A percentile compares a stretch with the other conserved stretches of the same genome.
phyloP scores from a whole-genome alignment of 192 early-diverging fungal species.

The Coemansia sp. region DNA sequence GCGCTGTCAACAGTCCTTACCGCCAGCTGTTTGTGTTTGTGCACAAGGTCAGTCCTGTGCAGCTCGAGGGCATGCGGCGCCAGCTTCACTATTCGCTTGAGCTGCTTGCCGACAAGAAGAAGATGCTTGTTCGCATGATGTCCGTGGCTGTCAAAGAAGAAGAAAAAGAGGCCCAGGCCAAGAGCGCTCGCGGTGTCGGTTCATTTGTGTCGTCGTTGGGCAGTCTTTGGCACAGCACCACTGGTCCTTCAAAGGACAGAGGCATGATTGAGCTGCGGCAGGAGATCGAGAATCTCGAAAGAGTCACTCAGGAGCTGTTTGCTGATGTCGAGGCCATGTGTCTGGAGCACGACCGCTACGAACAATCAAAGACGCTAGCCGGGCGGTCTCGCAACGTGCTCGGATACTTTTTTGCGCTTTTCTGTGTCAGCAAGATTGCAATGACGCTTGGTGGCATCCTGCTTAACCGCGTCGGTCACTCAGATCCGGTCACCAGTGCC shows the following conservation, averaged over 20 bases:
- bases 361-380: slow-evolving; percentile 67
- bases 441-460: slow-evolving; percentile 81
- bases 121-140: slow-evolving; percentile 55
- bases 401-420: slow-evolving; percentile 84
- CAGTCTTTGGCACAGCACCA: slow-evolving; percentile 26
- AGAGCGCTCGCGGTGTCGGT: slow-evolving; percentile 12
- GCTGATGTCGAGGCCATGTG: slow-evolving; percentile 81
- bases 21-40: slow-evolving; percentile 81
- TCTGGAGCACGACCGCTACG: slow-evolving; percentile 66
- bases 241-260: slow-evolving; percentile 10
- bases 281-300: slow-evolving; percentile 59
- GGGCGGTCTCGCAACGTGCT: slow-evolving; percentile 81
- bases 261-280: slow-evolving; percentile 37
- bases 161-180: slow-evolving; percentile 8
- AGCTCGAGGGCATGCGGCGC: slow-evolving; percentile 63
- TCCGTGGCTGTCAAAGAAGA: slow-evolving; percentile 23
- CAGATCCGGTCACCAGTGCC: slow-evolving; percentile 81
- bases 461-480: slow-evolving; percentile 70
- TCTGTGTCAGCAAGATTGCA: slow-evolving; percentile 88
- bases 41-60: slow-evolving; percentile 57
- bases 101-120: slow-evolving; percentile 69
- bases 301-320: slow-evolving; percentile 70
- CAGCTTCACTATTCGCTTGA: slow-evolving; percentile 70
- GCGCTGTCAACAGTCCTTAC: slow-evolving; percentile 91
- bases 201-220: slow-evolving; percentile 30